phyloP scores from a whole-genome alignment of 768 basidiomycete species.

The Auricularia auricula-judae region DNA sequence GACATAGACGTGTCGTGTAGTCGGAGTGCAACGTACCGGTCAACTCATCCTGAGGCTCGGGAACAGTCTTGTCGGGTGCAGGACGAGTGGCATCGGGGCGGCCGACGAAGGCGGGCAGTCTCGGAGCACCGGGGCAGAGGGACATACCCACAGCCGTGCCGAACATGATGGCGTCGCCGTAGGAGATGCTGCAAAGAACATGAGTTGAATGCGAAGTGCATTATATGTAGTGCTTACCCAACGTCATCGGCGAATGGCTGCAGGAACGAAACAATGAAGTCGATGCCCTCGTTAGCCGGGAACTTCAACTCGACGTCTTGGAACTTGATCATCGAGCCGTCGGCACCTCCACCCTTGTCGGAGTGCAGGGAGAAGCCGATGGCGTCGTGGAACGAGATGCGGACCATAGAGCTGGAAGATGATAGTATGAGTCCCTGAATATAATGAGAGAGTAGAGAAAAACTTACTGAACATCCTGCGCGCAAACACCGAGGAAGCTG shows the following conservation, averaged over 20 bases:
- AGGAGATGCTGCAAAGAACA: slow-evolving; percentile 19
- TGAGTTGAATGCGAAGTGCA: not conserved
- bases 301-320: slow-evolving; percentile 7
- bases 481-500: not conserved
- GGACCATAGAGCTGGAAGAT: not conserved
- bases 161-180: slow-evolving; percentile 29
- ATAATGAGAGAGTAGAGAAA: not conserved
- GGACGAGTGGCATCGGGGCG: too few relatives aligned
- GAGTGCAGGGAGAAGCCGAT: not conserved
- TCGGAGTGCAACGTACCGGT: slow-evolving; percentile 11
- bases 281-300: slow-evolving; percentile 9
- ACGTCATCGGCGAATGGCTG: not conserved
- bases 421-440: not conserved
- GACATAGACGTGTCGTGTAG: slow-evolving; percentile 12
- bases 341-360: slow-evolving; percentile 12
- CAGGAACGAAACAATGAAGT: slow-evolving; percentile 9
- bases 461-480: not conserved
- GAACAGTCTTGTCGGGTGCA: too few relatives aligned
- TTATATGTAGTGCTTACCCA: not conserved
- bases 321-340: slow-evolving; percentile 7
- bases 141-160: slow-evolving; percentile 31
- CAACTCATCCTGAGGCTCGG: slow-evolving; percentile 16
- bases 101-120: too few relatives aligned
- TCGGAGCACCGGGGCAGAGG: slow-evolving; percentile 33
- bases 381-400: not conserved